Evolutionary conservation across 2,329 filamentous ascomycete genomes (phyloP).

Genomic region (Alternaria novae-zelandiae): DNA sequence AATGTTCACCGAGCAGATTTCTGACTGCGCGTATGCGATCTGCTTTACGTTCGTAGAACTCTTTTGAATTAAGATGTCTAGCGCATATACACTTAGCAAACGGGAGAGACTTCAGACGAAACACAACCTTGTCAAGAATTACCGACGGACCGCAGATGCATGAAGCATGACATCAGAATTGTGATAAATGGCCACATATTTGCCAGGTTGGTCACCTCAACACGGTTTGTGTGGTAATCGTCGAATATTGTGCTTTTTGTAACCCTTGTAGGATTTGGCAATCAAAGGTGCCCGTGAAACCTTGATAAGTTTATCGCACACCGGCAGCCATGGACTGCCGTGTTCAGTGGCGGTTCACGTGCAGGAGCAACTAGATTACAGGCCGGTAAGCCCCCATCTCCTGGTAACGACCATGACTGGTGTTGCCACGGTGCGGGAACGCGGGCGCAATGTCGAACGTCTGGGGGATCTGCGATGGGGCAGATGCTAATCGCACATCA

Average conservation of each 20-base stretch:
- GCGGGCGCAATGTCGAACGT: not conserved
- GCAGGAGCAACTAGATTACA: not conserved
- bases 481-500: conserved; percentile 8
- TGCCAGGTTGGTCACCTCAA: not conserved
- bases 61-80: not conserved
- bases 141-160: not conserved
- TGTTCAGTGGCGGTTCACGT: not conserved
- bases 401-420: not conserved
- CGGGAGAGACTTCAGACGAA: not conserved
- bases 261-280: not conserved
- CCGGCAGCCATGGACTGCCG: not conserved
- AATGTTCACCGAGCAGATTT: not conserved
- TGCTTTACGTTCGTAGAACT: not conserved
- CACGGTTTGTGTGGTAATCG: not conserved
- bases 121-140: not conserved
- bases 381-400: not conserved
- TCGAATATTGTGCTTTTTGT: not conserved
- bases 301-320: not conserved
- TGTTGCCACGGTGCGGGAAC: not conserved
- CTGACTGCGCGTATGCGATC: not conserved
- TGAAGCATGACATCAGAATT: not conserved
- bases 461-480: conserved; percentile 9
- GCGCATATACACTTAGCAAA: not conserved
- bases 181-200: not conserved
- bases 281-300: not conserved